Evolutionary conservation across 371 early-diverging fungal species (phyloP).

Genomic region (Mucor sp.): DNA sequence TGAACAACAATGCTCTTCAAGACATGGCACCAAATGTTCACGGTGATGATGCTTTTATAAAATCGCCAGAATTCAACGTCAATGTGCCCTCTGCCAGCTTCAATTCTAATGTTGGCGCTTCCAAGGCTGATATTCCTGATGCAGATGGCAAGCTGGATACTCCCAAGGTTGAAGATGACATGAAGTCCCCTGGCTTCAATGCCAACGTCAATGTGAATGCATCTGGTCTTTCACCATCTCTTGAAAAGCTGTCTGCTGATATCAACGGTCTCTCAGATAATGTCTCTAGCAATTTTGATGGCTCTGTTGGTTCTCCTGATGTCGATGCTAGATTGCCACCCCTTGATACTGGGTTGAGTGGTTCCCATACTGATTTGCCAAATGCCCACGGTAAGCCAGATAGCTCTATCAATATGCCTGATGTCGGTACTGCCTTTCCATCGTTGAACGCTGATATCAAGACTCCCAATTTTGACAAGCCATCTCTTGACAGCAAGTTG

Average conservation of each 20-base stretch:
- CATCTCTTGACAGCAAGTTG: too few relatives aligned
- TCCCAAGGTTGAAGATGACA: background rate
- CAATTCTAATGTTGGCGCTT: too few relatives aligned
- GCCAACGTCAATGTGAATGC: background rate
- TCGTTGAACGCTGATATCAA: background rate
- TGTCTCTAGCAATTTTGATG: background rate
- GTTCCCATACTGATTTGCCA: background rate
- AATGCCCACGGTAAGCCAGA: background rate
- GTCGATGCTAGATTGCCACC: background rate
- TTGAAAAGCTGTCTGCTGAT: background rate
- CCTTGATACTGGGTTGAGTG: background rate
- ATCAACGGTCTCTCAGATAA: background rate
- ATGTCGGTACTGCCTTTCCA: background rate
- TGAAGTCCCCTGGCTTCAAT: background rate
- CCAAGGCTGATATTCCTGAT: too few relatives aligned
- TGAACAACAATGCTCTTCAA: background rate
- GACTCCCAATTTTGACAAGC: too few relatives aligned
- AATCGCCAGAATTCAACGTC: background rate
- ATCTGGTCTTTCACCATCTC: background rate
- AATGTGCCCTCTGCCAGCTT: background rate
- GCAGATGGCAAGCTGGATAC: background rate
- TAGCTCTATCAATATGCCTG: background rate
- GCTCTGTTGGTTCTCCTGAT: background rate
- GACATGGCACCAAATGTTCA: background rate
- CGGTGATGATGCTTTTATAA: background rate